Conservation (phyloP, 208 protist species). For the Leishmania mexicana region DNA sequence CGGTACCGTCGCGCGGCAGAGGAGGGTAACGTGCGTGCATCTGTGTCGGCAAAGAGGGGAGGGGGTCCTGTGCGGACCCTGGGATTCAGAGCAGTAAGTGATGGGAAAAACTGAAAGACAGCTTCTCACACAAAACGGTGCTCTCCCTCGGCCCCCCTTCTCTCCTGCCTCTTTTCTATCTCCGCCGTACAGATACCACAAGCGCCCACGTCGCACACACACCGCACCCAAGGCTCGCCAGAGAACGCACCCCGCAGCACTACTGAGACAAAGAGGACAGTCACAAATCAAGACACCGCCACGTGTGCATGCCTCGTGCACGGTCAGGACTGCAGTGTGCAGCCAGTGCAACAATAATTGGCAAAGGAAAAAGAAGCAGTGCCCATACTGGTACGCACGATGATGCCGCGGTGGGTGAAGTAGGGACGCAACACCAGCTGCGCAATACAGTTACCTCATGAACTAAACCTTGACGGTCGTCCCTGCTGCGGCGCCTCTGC, state of each 20-base stretch:
- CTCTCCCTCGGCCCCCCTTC: background rate
- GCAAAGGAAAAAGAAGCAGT: background rate
- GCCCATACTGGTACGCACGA: background rate
- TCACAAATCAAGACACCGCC: background rate
- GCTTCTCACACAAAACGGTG: background rate
- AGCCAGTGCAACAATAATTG: background rate
- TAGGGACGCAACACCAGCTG: background rate
- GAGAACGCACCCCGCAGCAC: too few species aligned
- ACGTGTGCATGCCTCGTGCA: background rate
- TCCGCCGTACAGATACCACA: background rate
- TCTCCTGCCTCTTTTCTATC: background rate
- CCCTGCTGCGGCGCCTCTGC: conserved; percentile 13
- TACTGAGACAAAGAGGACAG: background rate
- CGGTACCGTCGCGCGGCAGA: background rate
- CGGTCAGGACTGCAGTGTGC: background rate
- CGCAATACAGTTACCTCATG: background rate
- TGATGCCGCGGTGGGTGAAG: background rate
- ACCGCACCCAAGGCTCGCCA: background rate
- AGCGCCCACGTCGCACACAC: background rate
- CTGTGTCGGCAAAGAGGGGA: background rate
- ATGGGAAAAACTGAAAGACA: background rate
- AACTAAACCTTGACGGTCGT: background rate
- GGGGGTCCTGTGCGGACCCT: background rate
- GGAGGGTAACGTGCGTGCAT: background rate
- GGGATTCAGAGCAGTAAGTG: background rate